Evolutionary conservation across 225 moss, liverwort and hornwort genomes (phyloP), one percentile per base, ranked within the genome.

Genomic region (Pseudisothecium myosuroides): DNA sequence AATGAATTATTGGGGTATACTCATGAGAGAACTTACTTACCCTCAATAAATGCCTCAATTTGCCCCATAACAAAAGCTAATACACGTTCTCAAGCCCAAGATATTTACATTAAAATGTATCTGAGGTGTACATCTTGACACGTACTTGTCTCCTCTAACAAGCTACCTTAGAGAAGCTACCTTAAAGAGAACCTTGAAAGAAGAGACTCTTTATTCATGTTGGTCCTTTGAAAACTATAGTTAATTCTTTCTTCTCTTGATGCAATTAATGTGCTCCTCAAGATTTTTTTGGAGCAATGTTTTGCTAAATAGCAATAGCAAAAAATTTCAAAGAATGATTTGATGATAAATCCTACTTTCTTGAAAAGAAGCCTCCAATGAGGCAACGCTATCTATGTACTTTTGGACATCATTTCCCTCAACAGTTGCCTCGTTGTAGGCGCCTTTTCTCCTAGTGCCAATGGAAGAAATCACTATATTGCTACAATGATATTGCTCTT

Each of bases 301-400:
- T 17, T 73, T 45, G 6, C 9, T 9, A 17, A 45, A 29, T 21
- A 11, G 2, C 0, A 7, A 5, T 29, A 47, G n/a, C 1, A 6
- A 4, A 47, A 17, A 28, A 17, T 6, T 45, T 3, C 2, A 17
- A 45, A 1, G 43, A 10, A 45, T 3, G 9, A 10, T 45, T 72
- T 28, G 5, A 43, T 45, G 43, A 10, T 17, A 17, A 45, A 17
- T 9, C 28, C 43, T 45, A 28, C 28, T 73, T 28, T 45, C 27
- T 1, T 0, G 10, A 45, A 45, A 73, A 28, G 5, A 1, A 1
- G 0, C 10, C 9, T 73, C 0, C 17, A 73, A 17, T 0, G 3
- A 73, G 28, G 7, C 45, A 73, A 28, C 21, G 9, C 9, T 56
- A 21, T 56, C 56, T n/a, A 28, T 27, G 5, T 28, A 27, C 10